These are phyloP conservation scores for Penicillium sp. DNA, from an alignment of 2,329 filamentous ascomycete species.

Conservation along the genomic window DNA sequence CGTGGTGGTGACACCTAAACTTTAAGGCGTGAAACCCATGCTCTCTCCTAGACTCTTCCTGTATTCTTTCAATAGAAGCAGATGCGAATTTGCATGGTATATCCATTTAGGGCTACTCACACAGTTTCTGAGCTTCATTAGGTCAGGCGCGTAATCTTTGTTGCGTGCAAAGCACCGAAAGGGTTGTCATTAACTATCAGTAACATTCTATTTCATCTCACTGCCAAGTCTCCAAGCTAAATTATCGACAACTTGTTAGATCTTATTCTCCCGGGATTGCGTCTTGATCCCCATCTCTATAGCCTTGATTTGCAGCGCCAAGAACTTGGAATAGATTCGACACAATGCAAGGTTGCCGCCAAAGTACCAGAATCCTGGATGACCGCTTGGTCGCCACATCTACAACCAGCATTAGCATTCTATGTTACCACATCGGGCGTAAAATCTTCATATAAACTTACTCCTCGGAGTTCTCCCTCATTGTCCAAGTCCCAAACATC, in stretches of 20 bases:
- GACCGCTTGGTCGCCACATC: conserved; percentile 64
- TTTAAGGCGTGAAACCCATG: neutral
- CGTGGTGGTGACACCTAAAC: neutral
- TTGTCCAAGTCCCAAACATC: conserved; percentile 68
- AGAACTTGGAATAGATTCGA: conserved; percentile 62
- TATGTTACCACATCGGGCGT: no score
- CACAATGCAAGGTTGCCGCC: conserved; percentile 69
- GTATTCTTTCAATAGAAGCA: no score
- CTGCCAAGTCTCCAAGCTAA: neutral
- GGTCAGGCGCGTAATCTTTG: neutral
- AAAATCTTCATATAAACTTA: neutral
- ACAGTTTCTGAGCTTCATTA: no score
- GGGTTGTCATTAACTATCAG: neutral
- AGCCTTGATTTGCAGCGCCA: conserved; percentile 59
- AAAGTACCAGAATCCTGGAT: conserved; percentile 70
- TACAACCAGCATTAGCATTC: conserved; percentile 4
- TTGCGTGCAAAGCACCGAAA: no score
- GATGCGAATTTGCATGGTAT: no score
- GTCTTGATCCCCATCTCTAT: conserved; percentile 47
- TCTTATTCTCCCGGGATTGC: conserved; percentile 17
- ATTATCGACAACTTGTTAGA: conserved; percentile 3
- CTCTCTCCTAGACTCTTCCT: no score
- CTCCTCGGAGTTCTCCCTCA: conserved; percentile 43
- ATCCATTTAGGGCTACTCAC: no score
- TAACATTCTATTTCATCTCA: neutral